Evolutionary conservation across 2,329 filamentous ascomycete genomes (phyloP), one percentile per base, ranked within the genome.

Genomic region (Colletotrichum sansevieriae): DNA sequence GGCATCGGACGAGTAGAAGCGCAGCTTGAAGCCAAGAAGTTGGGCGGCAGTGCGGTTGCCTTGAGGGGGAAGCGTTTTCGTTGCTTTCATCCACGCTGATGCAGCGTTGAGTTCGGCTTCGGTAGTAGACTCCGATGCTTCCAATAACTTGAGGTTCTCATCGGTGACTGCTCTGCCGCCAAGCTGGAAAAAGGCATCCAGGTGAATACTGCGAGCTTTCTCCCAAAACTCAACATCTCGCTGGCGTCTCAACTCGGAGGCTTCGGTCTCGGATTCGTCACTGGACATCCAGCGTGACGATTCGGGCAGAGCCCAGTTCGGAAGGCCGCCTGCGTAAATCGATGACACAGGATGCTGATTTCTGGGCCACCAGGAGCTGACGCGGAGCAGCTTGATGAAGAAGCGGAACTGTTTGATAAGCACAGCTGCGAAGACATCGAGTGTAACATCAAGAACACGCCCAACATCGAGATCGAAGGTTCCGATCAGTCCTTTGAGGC

Each of bases 381-480:
- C 90, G 66, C 95, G 88, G 25, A 99, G 84, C 55, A 98, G 90
- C 77, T 97, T 97, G 77, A 98, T 91, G 75, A 98, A 98, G 81
- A 98, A 99, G 37, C 92, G 90, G 77, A 91, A 94, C 73, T 97
- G 94, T 76, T 97, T 97, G 75, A 99, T 93, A 60, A 99, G 87
- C 1, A 97, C 91, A 12, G 95, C 94, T 1, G 96, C 96, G 76
- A 97, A 97, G 37, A 98, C 94, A 76, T 99, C 96, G 18, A 99
- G 86, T 0, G 94, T 97, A 22, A 98, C 94, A 78, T 99, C 96
- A 11, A 99, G 86, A 4, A 97, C 95, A 75, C 97, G 89, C 56
- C 96, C 97, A 43, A 98, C 96, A 77, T 99, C 96, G 71, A 99
- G 86, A 79, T 99, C 95, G 76, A 99, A 99, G 8, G 96, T 96